Evolutionary conservation across 1,139 yeast genomes (phyloP), one percentile per base, ranked within the genome.

Genomic region (Yamadazyma oceani): DNA sequence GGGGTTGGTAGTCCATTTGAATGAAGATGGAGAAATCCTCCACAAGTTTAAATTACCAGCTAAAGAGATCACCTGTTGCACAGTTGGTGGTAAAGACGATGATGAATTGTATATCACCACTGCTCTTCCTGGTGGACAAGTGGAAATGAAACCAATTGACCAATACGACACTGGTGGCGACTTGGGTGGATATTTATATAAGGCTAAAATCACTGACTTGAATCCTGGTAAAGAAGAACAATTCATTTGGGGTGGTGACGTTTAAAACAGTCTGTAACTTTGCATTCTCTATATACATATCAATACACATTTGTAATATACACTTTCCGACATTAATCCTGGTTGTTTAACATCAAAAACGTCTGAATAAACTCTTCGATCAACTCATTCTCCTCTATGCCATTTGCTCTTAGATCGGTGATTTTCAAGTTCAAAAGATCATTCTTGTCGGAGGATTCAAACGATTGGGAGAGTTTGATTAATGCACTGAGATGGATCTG

Each of bases 41-140:
- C 74, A 75, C 47, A 73, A 71, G 43, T 75, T 70, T 53, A 43
- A 56, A 9, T 54, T 89, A 35, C 95, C 96, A 1, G 82, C 84
- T 0, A 53, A 71, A 36, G 66, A 82, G 46, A 60, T 81, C 31
- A 79, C 92, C 3, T 85, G 95, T 55, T 82, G 84, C 31, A 74
- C 83, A 0, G 69, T 85, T 47, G 95, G 89, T 5, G 95, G 95
- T 3, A 57, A 55, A 11, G 54, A 76, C 29, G 58, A 66, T 41
- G 75, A 80, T 50, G 83, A 80, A 39, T 50, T 89, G 41, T 82
- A 73, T 50, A 77, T 88, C 33, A 84, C 95, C 10, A 73, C 84
- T 16, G 95, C 85, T 1, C 78, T 78, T 47, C 53, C 65, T 43
- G 59, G 73, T 35, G 62, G 73, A 43, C 65, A 57, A 27, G 74